Evolutionary conservation across 495 filamentous ascomycete species (phyloP), one percentile per base, ranked within the genome.

Genomic region (Penicillium bovifimosum): DNA sequence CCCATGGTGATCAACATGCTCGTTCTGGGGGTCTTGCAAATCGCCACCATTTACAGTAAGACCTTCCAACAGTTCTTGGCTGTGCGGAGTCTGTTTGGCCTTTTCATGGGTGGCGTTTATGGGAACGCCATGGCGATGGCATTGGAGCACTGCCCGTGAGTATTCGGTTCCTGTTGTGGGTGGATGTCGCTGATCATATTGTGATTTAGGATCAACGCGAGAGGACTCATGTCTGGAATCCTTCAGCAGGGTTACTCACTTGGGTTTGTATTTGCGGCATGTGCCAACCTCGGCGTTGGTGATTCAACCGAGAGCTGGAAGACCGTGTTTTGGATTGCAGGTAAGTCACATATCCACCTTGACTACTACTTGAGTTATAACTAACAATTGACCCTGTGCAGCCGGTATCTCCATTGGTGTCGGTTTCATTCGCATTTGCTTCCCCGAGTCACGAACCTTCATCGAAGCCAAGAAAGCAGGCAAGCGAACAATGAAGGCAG

Each of bases 51-150:
- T 55, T 91, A 86, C 61, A 79, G 79, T 59, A 45, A 51, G 0
- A 88, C 81, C 0, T 90, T 86, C 62, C 61, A 75, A 45, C 74
- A 85, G 59, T 90, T 91, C 63, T 65, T 91, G 31, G 86, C 78
- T 28, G 86, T 90, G 1, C 66, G 86, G 17, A 75, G 77, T 40
- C 64, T 90, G 9, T 90, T 90, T 63, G 87, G 87, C n/a, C 69
- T 91, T 47, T 86, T 87, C 45, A 91, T 90, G 87, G 87, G 87
- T 18, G 87, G 87, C 41, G 81, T 91, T 13, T 91, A 89, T 67
- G 87, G 87, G 39, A 84, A 88, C 61, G 84, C 86, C n/a, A 84
- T 86, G 45, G 85, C 86, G 26, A 90, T 88, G 85, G 87, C 85
- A 0, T 68, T 91, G 27, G 87, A 91, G 56, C 84, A 88, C 61